Evolutionary conservation across 805 yeast species (phyloP), one percentile per base, ranked within the genome.

Genomic region (Zygotorulaspora sp.): DNA sequence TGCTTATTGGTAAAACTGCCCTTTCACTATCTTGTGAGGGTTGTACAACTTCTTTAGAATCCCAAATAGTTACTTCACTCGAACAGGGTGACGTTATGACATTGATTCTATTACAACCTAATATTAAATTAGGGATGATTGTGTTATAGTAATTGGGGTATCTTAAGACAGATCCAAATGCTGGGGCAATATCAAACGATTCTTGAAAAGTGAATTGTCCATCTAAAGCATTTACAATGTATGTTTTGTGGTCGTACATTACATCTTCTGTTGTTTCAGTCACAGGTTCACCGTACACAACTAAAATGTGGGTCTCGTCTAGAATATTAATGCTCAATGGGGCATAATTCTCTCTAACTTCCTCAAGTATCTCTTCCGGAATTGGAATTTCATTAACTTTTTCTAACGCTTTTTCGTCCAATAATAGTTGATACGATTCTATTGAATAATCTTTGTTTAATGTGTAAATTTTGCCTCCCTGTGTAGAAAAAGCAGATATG

Each of bases 1-100:
- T 80, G 52, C 75, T 76, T 48, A 85, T 65, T 1, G 96, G 95
- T 45, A 86, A 65, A 17, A 77, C 71, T 0, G 95, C 95, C 34
- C 83, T 70, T 49, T 76, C 77, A 3, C 79, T 67, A 52, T 88
- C 96, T 48, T 82, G 83, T 3, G 72, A 58, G 6, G 79, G 79
- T 20, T 63, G 63, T 1, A 80, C 51, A 2, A 66, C 53, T 13
- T 60, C 58, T 0, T 48, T 32, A 1, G 63, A 48, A 2, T 76
- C 66, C 17, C 73, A 41, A 1, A 80, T 61, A 6, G 74, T 61
- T 11, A 83, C 52, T 38, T 84, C 95, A 2, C 83, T 69, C 0
- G 92, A 75, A 16, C 77, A 70, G 0, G 88, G 74, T 2, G 82
- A 73, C 1, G 84, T 74, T 1, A 82, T 42, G 14, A 86, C 43